These are phyloP conservation scores for Coemansia reversa DNA, from an alignment of 192 early-diverging fungal genomes.

Conservation along the genomic window DNA sequence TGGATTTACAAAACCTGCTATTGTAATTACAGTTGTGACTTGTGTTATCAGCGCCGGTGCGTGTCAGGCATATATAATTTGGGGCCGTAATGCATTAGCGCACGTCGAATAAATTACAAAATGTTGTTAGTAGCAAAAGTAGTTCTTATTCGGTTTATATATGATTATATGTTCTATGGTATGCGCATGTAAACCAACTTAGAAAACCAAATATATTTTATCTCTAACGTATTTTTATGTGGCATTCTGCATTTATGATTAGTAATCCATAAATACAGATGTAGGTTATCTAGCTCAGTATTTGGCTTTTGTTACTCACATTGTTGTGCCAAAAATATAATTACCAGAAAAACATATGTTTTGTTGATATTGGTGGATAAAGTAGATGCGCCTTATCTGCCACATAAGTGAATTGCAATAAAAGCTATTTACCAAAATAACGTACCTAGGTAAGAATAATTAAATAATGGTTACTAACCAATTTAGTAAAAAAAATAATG, in stretches of 20 bases:
- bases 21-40: slow-evolving; percentile 6
- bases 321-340: no score
- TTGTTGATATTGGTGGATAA: no score
- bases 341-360: no score
- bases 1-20: slow-evolving; percentile 28
- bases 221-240: neutral
- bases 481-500: neutral
- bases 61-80: slow-evolving; percentile 7
- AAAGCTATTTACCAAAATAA: no score
- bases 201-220: neutral
- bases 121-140: neutral
- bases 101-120: neutral
- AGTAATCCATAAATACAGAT: neutral
- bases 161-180: no score
- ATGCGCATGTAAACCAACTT: no score
- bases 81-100: no score
- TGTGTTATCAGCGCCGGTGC: slow-evolving; percentile 17
- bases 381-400: no score
- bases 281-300: neutral
- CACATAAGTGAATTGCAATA: no score
- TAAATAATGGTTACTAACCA: neutral
- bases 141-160: neutral
- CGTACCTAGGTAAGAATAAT: neutral
- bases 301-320: no score
- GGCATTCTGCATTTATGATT: neutral